Percentiles rank a stretch among this genome's conserved stretches.
phyloP scores from a whole-genome alignment of 176 grass and related monocot species.

The Avena insularis region DNA sequence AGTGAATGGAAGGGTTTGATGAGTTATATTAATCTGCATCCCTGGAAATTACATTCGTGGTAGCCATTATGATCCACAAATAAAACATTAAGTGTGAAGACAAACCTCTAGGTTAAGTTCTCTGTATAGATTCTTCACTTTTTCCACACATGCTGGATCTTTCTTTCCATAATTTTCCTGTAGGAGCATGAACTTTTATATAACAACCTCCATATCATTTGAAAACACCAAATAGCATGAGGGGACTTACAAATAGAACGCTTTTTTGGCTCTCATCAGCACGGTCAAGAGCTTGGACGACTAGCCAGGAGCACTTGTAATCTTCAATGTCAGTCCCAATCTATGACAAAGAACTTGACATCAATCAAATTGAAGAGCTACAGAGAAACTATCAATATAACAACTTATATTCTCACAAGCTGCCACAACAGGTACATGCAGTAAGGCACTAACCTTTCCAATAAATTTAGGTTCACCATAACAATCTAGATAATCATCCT shows the following conservation, averaged over 20 bases:
- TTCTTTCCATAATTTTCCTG: slow-evolving; percentile 99
- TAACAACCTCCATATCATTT: slow-evolving; percentile 3
- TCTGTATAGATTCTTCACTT: slow-evolving; percentile 89
- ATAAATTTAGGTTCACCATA: slow-evolving; percentile 92
- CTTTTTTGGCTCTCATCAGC: slow-evolving; percentile 63
- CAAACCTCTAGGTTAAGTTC: slow-evolving; percentile 92
- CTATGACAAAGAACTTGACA: slow-evolving; percentile 44
- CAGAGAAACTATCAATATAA: neutral
- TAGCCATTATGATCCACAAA: neutral
- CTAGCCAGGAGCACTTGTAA: slow-evolving; percentile 98
- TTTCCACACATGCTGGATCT: slow-evolving; percentile 77
- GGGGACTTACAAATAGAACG: slow-evolving; percentile 68
- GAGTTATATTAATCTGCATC: neutral
- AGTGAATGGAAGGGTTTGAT: slow-evolving; percentile 20
- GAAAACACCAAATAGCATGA: neutral
- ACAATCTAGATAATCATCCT: slow-evolving; percentile 98
- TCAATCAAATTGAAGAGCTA: slow-evolving; percentile 26
- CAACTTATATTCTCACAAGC: neutral
- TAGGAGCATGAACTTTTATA: slow-evolving; percentile 17
- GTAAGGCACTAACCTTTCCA: slow-evolving; percentile 80
- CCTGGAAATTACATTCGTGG: neutral
- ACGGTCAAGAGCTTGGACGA: slow-evolving; percentile 89
- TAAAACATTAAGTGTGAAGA: slow-evolving; percentile 37
- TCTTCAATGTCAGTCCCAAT: slow-evolving; percentile 99
- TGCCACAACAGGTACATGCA: slow-evolving; percentile 1